Percentiles rank a stretch among this genome's conserved stretches.
phyloP scores from a whole-genome alignment of 176 grass and related monocot species.

The Chloris gayana region DNA sequence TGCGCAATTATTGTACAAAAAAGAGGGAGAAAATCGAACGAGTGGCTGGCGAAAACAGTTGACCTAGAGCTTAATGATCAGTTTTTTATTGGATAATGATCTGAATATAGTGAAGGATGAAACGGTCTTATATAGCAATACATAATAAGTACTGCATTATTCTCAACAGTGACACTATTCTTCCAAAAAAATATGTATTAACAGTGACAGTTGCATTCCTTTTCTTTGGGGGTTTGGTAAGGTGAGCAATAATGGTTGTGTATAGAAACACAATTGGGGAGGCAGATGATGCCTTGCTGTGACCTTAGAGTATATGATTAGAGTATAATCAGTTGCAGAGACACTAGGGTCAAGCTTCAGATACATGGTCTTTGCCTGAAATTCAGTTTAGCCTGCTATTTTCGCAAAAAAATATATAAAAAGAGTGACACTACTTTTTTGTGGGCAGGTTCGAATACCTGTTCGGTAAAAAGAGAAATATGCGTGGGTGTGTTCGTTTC shows the following conservation, averaged over 20 bases:
- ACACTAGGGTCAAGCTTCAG: neutral
- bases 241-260: conserved; percentile 11
- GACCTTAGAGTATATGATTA: conserved; percentile 3
- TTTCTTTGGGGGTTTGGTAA: neutral
- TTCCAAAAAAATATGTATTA: neutral
- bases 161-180: neutral
- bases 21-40: neutral
- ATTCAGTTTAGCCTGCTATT: neutral
- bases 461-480: neutral
- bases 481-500: no score
- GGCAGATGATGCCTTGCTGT: neutral
- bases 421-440: neutral
- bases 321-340: neutral
- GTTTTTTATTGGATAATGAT: neutral
- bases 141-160: neutral
- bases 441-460: neutral
- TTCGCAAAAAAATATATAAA: no score
- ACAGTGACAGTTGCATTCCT: neutral
- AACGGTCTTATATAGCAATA: neutral
- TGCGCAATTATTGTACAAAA: conserved; percentile 33
- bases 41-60: conserved; percentile 14
- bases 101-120: neutral
- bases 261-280: conserved; percentile 18
- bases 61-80: conserved; percentile 14
- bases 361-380: neutral